These are phyloP conservation scores for Gossypium sturtianum DNA, from an alignment of 345 rosid genomes.

Conservation along the genomic window DNA sequence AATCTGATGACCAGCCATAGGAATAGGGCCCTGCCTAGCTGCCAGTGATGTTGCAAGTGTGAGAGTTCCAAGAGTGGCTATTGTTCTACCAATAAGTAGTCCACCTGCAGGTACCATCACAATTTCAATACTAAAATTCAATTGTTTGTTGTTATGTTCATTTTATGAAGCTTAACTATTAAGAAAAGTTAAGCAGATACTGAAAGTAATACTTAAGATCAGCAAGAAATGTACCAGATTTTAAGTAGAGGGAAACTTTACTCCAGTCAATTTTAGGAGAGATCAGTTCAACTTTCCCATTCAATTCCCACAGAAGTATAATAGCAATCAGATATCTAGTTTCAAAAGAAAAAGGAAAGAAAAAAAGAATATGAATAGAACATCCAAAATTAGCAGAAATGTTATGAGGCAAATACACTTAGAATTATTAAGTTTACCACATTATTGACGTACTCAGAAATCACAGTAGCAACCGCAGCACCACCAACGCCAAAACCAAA, in stretches of 20 bases:
- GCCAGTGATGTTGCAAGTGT: conserved; percentile 86
- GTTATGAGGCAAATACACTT: conserved; percentile 11
- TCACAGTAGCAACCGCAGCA: conserved; percentile 87
- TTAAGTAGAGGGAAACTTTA: conserved; percentile 54
- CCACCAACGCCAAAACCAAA: conserved; percentile 72
- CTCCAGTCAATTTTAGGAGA: conserved; percentile 64
- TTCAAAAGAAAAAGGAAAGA: conserved; percentile 7
- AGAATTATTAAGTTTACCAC: conserved; percentile 50
- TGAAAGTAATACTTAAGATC: neutral
- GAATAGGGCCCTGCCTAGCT: conserved; percentile 77
- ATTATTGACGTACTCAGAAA: conserved; percentile 85
- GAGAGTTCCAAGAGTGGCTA: conserved; percentile 69
- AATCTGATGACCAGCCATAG: conserved; percentile 95
- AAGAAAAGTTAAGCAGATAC: neutral
- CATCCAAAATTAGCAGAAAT: conserved; percentile 3
- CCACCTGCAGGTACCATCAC: conserved; percentile 51
- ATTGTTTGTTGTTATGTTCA: neutral
- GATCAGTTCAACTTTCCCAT: conserved; percentile 54
- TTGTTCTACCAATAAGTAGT: conserved; percentile 84
- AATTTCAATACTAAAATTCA: neutral
- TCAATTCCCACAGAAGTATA: conserved; percentile 79
- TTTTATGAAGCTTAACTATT: neutral
- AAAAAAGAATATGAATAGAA: neutral
- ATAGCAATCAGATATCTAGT: conserved; percentile 76
- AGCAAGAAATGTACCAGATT: conserved; percentile 52